A percentile compares a stretch with the other conserved stretches of the same genome.
Evolutionary conservation across 345 rosid genomes (phyloP).

Genomic region (Hibiscus trionum): DNA sequence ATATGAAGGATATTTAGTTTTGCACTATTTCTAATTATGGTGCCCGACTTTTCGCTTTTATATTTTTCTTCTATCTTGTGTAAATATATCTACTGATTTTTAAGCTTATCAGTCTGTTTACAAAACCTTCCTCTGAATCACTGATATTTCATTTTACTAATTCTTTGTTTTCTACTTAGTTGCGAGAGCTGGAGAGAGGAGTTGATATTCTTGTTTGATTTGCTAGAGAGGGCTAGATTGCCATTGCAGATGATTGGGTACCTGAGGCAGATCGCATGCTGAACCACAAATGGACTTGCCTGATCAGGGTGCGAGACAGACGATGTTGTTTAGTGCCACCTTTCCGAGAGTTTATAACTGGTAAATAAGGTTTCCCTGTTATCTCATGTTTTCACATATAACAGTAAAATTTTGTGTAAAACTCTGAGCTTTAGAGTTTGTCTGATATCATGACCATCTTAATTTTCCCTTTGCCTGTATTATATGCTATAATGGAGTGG

Average conservation of each 20-base stretch:
- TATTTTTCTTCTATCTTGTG: background rate
- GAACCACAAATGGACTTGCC: conserved; percentile 99
- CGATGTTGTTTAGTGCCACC: conserved; percentile 94
- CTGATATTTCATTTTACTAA: background rate
- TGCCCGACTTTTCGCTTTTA: background rate
- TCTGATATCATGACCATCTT: background rate
- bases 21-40: background rate
- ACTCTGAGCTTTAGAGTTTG: too few species aligned
- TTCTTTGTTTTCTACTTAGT: conserved; percentile 31
- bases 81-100: background rate
- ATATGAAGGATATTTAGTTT: background rate
- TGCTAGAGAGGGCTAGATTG: conserved; percentile 92
- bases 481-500: background rate
- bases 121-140: background rate
- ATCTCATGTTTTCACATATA: background rate
- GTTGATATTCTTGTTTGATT: conserved; percentile 95
- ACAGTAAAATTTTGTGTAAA: background rate
- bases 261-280: conserved; percentile 98
- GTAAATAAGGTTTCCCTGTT: background rate
- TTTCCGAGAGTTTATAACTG: conserved; percentile 49
- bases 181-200: conserved; percentile 90
- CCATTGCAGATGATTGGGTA: conserved; percentile 81
- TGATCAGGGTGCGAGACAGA: conserved; percentile 70
- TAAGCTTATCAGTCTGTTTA: background rate
- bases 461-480: background rate